Percentiles rank a stretch among this genome's conserved stretches.
Evolutionary conservation across 164 flowering plant genomes (phyloP).

Genomic region (Hamamelis virginiana): DNA sequence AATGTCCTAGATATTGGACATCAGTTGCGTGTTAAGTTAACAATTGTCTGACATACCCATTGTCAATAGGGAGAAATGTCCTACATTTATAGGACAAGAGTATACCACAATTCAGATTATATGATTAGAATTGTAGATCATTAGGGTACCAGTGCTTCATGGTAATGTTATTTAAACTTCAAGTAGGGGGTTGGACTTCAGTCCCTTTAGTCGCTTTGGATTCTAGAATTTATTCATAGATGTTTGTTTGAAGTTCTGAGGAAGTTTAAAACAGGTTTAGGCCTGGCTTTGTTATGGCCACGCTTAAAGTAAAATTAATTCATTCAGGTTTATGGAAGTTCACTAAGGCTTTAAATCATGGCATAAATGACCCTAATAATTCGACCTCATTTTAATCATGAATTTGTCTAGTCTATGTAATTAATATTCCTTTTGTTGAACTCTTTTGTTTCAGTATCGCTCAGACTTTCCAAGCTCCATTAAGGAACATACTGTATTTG

Average conservation of each 20-base stretch:
- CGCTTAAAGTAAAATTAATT: too few species aligned
- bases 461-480: slow-evolving; percentile 64
- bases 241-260: background rate
- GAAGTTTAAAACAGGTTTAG: too few species aligned
- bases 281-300: too few species aligned
- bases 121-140: too few species aligned
- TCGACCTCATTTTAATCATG: background rate
- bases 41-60: too few species aligned
- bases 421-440: background rate
- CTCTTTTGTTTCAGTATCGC: slow-evolving; percentile 62
- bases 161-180: background rate
- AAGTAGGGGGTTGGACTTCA: background rate
- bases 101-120: too few species aligned
- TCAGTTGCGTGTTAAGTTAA: too few species aligned
- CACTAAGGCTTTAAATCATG: background rate
- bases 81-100: too few species aligned
- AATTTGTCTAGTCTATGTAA: background rate
- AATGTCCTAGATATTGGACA: too few species aligned
- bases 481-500: slow-evolving; percentile 78
- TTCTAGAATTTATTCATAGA: background rate
- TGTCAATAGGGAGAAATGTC: too few species aligned
- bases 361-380: background rate
- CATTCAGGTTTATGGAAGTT: too few species aligned
- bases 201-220: background rate
- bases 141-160: too few species aligned